Evolutionary conservation across 2,329 filamentous ascomycete genomes (phyloP).

Genomic region (Cytospora leucostoma): DNA sequence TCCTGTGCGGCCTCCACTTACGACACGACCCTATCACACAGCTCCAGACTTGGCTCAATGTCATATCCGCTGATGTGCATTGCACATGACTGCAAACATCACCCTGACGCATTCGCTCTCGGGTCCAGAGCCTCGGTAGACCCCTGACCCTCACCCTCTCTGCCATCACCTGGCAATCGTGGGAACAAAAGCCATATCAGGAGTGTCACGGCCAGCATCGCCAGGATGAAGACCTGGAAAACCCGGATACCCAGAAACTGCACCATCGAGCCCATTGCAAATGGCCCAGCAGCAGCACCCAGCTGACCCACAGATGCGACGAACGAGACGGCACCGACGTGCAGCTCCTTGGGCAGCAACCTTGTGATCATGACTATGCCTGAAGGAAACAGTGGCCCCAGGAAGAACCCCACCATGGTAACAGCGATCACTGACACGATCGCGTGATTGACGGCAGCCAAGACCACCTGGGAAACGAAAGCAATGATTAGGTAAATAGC

Average conservation of each 20-base stretch:
- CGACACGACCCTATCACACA: no score
- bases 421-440: constrained; percentile 37
- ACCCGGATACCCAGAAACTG: constrained; percentile 41
- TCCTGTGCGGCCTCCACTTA: no score
- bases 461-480: constrained; percentile 29
- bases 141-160: background rate
- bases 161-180: constrained; percentile 50
- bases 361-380: constrained; percentile 42
- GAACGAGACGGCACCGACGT: constrained; percentile 46
- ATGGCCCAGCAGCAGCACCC: constrained; percentile 46
- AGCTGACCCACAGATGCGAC: constrained; percentile 47
- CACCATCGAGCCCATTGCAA: constrained; percentile 44
- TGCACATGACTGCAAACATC: background rate
- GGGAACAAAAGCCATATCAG: constrained; percentile 28
- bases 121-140: background rate
- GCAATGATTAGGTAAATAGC: constrained; percentile 33
- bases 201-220: constrained; percentile 29
- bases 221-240: constrained; percentile 37
- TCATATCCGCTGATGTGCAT: no score
- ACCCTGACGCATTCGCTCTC: background rate
- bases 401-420: constrained; percentile 40
- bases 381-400: constrained; percentile 46
- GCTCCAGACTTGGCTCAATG: no score
- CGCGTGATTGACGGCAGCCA: constrained; percentile 28
- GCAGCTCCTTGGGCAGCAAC: constrained; percentile 41